Evolutionary conservation across 148 eudicot species (phyloP).

Genomic region (Cornus suecica): DNA sequence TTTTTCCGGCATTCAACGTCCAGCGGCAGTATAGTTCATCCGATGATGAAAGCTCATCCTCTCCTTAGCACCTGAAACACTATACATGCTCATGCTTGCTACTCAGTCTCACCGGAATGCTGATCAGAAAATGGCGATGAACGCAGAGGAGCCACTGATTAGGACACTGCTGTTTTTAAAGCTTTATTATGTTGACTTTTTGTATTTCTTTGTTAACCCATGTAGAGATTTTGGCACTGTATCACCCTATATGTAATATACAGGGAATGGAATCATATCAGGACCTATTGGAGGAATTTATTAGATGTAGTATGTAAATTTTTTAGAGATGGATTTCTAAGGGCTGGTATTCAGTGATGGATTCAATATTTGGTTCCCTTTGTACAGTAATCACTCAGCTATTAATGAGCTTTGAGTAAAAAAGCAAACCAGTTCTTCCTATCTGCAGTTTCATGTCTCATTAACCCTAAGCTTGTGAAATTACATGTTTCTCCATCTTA

Average conservation of each 20-base stretch:
- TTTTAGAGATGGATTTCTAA: background rate
- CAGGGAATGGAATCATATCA: background rate
- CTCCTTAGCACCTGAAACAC: background rate
- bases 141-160: too few relatives aligned
- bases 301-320: background rate
- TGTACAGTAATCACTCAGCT: background rate
- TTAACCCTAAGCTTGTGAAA: too few relatives aligned
- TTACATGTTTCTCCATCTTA: background rate
- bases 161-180: background rate
- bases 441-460: background rate
- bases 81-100: background rate
- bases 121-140: background rate
- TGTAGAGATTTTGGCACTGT: background rate
- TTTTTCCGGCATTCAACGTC: constrained; percentile 45
- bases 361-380: background rate
- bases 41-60: constrained; percentile 26
- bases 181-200: background rate
- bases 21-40: constrained; percentile 22
- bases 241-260: background rate
- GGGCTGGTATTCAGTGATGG: background rate
- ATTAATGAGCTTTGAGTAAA: background rate
- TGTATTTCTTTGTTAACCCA: background rate
- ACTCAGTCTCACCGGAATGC: background rate
- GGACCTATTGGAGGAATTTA: background rate
- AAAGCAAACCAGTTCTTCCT: background rate